Evolutionary conservation across 441 rosid species (phyloP).

Genomic region (Viola pubescens): DNA sequence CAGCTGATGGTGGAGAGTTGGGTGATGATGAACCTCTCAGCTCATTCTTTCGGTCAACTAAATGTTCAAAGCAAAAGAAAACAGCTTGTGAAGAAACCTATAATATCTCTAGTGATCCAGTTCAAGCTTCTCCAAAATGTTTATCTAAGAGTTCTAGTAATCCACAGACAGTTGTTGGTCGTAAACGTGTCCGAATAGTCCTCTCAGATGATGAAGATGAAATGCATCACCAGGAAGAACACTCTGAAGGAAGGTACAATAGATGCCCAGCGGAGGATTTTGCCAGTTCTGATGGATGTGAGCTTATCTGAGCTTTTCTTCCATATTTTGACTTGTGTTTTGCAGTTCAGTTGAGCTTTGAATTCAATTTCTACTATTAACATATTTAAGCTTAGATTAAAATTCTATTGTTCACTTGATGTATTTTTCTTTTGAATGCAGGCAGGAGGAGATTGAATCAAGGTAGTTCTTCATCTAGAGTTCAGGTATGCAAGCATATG

Average conservation of each 20-base stretch:
- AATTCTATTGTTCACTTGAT: neutral
- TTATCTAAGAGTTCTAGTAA: constrained; percentile 35
- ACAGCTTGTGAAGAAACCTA: constrained; percentile 18
- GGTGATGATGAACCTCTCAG: constrained; percentile 55
- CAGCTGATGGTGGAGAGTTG: constrained; percentile 36
- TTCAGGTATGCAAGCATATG: constrained; percentile 28
- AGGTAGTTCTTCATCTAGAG: constrained; percentile 18
- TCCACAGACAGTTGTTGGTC: constrained; percentile 47
- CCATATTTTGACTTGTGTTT: neutral
- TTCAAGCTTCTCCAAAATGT: constrained; percentile 26
- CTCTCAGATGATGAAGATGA: constrained; percentile 92
- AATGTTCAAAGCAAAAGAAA: constrained; percentile 30
- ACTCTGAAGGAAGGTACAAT: constrained; percentile 25
- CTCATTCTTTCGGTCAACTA: constrained; percentile 43
- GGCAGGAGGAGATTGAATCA: constrained; percentile 25
- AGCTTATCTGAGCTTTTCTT: constrained; percentile 21
- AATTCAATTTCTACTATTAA: too few species aligned
- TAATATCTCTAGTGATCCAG: constrained; percentile 24
- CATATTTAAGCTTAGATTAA: too few species aligned
- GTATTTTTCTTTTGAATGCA: constrained; percentile 28
- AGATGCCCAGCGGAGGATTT: constrained; percentile 28
- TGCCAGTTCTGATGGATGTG: constrained; percentile 51
- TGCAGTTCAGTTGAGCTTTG: neutral
- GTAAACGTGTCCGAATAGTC: constrained; percentile 61
- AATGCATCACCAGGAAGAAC: constrained; percentile 31